Base-by-base conservation (phyloP, 2,329 filamentous ascomycete genomes). In the Fusarium anthophilum region DNA sequence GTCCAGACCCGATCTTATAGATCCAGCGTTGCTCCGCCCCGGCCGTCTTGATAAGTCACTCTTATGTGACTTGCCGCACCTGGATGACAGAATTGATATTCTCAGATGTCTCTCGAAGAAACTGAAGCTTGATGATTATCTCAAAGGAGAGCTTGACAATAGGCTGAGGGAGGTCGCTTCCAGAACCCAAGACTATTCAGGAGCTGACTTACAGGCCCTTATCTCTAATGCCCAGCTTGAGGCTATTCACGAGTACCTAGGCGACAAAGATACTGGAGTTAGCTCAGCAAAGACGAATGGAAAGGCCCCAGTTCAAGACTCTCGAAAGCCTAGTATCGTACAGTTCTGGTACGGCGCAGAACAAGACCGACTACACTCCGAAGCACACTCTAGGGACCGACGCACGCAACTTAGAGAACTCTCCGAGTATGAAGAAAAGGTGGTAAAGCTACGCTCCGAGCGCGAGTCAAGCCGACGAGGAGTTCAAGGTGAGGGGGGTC, bases 21-120 rank as follows among this genome's bases (percentile, higher is more conserved):
- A 99, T 80, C 96, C 96, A 17, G 96, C 96, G 1, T 86, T 99
- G 32, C 87, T 99, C 28, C 91, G 96, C 44, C 96, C 96, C 0
- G 96, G 96, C 14, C 93, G 96, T 75, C 85, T 99, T 20, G 96
- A 99, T 80, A 99, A 99, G 84, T 95, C 92, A 47, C 84, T 99
- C 44, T 87, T 99, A 8, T 99, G 96, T 81, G 95, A 96, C 77
- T 92, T 99, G 84, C 96, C 96, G 0, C 88, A 88, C 50, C 82
- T 90, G 4, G 90, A 94, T 37, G 96, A 99, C 79, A 89, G 96
- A 17, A 86, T 96, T 35, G 96, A 98, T 80, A 98, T 99, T 73
- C 30, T 51, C 6, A 18, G 4, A 22, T 62, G 59, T n/a, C 59
- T 62, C 11, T 14, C 55, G n/a, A 26, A 32, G 7, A 62, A 62